Conservation (phyloP, 495 filamentous ascomycete species). For the Penicillium waksmanii region DNA sequence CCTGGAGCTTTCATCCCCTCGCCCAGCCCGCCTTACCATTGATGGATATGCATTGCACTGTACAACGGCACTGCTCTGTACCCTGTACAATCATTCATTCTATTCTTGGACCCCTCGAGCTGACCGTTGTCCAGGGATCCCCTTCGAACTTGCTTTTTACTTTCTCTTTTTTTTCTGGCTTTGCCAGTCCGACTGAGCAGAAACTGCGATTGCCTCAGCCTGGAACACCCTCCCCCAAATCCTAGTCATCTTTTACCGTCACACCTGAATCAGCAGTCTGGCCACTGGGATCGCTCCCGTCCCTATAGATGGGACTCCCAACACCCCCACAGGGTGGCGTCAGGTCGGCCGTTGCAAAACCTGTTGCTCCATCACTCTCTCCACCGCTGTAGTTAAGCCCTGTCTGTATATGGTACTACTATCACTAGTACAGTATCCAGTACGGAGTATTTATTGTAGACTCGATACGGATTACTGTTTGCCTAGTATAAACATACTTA, state of each 20-base stretch:
- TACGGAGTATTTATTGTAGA: not conserved
- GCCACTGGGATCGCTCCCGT: slow-evolving; percentile 1
- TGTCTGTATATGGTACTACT: not conserved
- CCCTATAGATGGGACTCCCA: slow-evolving; percentile 5
- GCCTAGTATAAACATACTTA: not conserved
- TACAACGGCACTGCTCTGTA: not conserved
- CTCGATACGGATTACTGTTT: not conserved
- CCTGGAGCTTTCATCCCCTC: not conserved
- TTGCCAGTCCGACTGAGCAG: not conserved
- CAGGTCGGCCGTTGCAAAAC: slow-evolving; percentile 13
- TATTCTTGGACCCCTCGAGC: too few species aligned
- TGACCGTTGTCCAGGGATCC: too few species aligned
- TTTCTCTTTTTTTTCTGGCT: not conserved
- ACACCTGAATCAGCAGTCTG: slow-evolving; percentile 10
- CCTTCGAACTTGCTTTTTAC: not conserved
- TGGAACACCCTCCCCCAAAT: slow-evolving; percentile 19
- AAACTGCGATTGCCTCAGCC: slow-evolving; percentile 20
- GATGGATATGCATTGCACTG: not conserved
- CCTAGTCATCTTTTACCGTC: slow-evolving; percentile 11
- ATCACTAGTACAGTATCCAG: not conserved
- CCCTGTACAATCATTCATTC: not conserved
- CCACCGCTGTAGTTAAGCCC: too few species aligned
- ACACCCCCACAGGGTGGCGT: slow-evolving; percentile 3
- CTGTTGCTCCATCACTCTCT: not conserved
- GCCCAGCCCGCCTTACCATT: not conserved